A percentile compares a stretch with the other conserved stretches of the same genome.
These are phyloP conservation scores for Verruconis gallopava DNA, from an alignment of 2,329 filamentous ascomycete species.

Conservation along the genomic window DNA sequence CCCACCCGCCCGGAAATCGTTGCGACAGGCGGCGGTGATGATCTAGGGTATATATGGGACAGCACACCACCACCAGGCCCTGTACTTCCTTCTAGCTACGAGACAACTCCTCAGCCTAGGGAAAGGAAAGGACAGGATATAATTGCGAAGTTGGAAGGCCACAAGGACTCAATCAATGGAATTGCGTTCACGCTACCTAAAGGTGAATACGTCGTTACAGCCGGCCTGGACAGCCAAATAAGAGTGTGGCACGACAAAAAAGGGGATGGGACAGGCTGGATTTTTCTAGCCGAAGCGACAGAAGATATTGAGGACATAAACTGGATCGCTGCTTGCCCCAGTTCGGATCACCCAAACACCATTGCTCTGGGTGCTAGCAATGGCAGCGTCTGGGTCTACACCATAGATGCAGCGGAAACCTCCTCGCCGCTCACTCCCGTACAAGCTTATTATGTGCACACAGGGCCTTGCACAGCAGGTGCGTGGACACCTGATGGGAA, in stretches of 20 bases:
- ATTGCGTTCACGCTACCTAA: conserved; percentile 70
- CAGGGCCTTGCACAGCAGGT: conserved; percentile 72
- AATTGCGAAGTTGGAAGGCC: conserved; percentile 69
- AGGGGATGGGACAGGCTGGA: conserved; percentile 38
- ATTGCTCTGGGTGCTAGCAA: conserved; percentile 80
- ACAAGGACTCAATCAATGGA: conserved; percentile 82
- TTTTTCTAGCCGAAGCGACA: conserved; percentile 62
- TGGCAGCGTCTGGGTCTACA: conserved; percentile 92
- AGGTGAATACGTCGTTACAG: conserved; percentile 77
- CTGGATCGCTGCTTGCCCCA: conserved; percentile 70
- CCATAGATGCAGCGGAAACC: conserved; percentile 55
- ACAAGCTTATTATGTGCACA: conserved; percentile 87
- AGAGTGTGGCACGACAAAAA: conserved; percentile 50
- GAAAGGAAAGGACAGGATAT: conserved; percentile 47
- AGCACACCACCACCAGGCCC: conserved; percentile 50
- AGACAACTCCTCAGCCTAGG: conserved; percentile 46
- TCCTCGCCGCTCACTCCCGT: conserved; percentile 61
- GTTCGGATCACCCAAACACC: conserved; percentile 59
- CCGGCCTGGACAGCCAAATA: conserved; percentile 74
- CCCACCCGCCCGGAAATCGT: conserved; percentile 65
- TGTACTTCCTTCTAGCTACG: conserved; percentile 64
- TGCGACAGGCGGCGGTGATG: conserved; percentile 76
- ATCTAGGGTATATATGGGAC: conserved; percentile 79
- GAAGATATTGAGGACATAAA: conserved; percentile 85
- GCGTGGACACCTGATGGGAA: conserved; percentile 81